Conservation (phyloP, 352 stramenopile species). For the Pythium brassicae region DNA sequence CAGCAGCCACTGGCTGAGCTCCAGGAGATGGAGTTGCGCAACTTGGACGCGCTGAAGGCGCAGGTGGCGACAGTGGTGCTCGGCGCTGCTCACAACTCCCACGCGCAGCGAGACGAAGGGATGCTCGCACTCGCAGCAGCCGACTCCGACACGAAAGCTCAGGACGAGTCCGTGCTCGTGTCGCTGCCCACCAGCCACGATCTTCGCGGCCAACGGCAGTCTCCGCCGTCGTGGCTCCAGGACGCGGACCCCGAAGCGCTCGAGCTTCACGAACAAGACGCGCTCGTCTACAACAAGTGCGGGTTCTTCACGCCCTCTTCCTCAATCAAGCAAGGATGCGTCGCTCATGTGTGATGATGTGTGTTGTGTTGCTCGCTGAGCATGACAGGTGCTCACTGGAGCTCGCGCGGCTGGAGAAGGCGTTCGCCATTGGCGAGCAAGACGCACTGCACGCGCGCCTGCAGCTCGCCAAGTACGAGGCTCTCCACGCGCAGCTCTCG, state of each 20-base stretch:
- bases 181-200: constrained; percentile 2
- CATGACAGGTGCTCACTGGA: constrained; percentile 28
- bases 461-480: constrained; percentile 22
- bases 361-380: background rate
- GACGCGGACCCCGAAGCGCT: constrained; percentile 23
- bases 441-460: constrained; percentile 30
- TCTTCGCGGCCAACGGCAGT: background rate
- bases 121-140: constrained; percentile 1
- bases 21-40: constrained; percentile 15
- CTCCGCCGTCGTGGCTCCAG: constrained; percentile 24
- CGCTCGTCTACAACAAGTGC: constrained; percentile 33
- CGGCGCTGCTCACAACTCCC: background rate
- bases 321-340: background rate
- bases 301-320: background rate
- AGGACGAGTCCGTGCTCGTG: background rate
- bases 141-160: background rate
- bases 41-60: constrained; percentile 19
- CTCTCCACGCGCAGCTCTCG: constrained; percentile 14
- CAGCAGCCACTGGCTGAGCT: constrained; percentile 23
- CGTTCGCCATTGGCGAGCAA: constrained; percentile 25
- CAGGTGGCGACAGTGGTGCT: constrained; percentile 18
- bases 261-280: constrained; percentile 32
- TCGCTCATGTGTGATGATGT: background rate
- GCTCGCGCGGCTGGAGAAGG: constrained; percentile 28
- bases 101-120: background rate